Evolutionary conservation across 306 rosid species (phyloP), one percentile per base, ranked within the genome.

Genomic region (Trifolium repens): DNA sequence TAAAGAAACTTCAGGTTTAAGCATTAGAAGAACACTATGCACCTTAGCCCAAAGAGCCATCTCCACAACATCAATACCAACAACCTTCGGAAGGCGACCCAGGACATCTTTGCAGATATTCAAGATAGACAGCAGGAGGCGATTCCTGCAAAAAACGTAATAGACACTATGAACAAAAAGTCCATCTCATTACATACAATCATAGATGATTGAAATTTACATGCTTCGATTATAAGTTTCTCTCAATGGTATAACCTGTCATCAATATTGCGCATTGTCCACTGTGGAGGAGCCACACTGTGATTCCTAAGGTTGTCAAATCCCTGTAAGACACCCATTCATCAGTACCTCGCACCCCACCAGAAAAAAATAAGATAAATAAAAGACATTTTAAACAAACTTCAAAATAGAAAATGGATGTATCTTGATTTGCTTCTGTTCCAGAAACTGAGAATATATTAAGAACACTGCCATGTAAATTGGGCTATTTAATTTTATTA

Each of bases 1-100:
- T 66, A 67, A 66, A 79, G 19, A 30, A 79, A 76, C 40, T 57
- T 75, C 19, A 59, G 49, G 52, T 49, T 71, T 72, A 64, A 44
- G 85, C 61, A 79, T 65, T 62, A 81, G 71, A 71, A 76, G 52
- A 74, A 72, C 81, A 75, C 83, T 67, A 75, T 39, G 77, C 74
- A 94, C 99, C 99, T 94, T 94, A 55, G 96, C 99, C 99, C 99
- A 92, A 70, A 94, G 96, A 84, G 99, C 99, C 99, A 94, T 90
- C 90, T 94, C 99, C 79, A 94, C 99, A 27, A 94, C 92, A 89
- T 94, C 99, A 58, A 94, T 80, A 65, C 97, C 97, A 83, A 92
- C 93, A 81, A 94, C 93, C 87, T 94, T 94, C 50, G 99, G 99
- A 77, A 92, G 86, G 78, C 91, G 97, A 65, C 87, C 96, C 68